phyloP scores from a whole-genome alignment of 257 asterid genomes.

The Vinca minor region DNA sequence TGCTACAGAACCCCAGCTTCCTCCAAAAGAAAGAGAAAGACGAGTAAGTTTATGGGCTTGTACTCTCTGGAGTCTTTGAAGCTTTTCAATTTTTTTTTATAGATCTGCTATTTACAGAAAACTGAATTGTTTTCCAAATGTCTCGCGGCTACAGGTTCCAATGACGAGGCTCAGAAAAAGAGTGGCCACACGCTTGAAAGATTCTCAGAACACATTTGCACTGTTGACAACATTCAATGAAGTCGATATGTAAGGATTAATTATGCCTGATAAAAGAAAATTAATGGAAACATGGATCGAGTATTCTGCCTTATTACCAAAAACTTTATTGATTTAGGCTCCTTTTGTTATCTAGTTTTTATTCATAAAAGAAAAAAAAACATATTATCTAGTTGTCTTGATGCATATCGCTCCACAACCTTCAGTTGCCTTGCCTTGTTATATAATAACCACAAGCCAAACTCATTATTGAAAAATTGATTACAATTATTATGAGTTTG shows the following conservation, averaged over 20 bases:
- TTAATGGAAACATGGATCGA: not conserved
- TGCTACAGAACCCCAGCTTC: constrained; percentile 84
- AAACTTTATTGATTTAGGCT: constrained; percentile 1
- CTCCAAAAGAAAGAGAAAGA: constrained; percentile 95
- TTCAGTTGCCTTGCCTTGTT: not conserved
- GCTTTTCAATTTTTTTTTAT: not conserved
- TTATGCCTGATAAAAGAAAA: not conserved
- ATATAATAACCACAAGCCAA: not conserved
- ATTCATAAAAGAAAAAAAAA: too few relatives aligned
- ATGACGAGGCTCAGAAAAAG: constrained; percentile 98
- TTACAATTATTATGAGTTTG: too few relatives aligned
- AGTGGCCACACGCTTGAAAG: constrained; percentile 90
- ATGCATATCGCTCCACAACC: too few relatives aligned
- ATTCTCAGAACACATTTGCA: constrained; percentile 97
- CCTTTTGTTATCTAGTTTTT: too few relatives aligned
- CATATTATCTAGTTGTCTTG: too few relatives aligned
- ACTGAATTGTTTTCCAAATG: constrained; percentile 1
- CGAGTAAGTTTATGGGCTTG: constrained; percentile 44
- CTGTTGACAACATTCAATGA: constrained; percentile 93
- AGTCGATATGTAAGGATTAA: constrained; percentile 84
- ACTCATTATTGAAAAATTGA: too few relatives aligned
- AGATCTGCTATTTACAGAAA: not conserved
- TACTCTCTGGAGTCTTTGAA: not conserved
- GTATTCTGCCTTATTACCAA: constrained; percentile 5
- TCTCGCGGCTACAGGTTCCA: constrained; percentile 54